Evolutionary conservation across 139 green algal genomes (phyloP).

Genomic region (Mesotaenium endlicherianum): DNA sequence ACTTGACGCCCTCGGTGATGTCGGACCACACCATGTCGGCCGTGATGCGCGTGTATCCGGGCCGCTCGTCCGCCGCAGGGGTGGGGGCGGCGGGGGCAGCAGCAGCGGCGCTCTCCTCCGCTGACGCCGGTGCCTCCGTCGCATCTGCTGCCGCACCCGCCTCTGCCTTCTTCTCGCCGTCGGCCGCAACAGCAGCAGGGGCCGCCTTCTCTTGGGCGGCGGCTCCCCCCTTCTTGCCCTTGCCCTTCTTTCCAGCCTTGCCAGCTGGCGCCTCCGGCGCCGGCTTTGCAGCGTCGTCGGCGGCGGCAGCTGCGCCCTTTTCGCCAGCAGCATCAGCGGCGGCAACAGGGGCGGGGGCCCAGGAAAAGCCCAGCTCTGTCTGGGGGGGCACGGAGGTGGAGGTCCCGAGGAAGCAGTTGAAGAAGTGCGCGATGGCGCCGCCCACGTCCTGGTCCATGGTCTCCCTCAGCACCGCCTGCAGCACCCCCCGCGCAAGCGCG

Average conservation of each 20-base stretch:
- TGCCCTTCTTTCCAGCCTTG: conserved; percentile 7
- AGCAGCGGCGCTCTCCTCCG: neutral
- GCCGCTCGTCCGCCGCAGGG: neutral
- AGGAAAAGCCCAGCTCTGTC: no score
- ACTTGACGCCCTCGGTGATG: conserved; percentile 39
- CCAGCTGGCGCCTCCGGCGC: neutral
- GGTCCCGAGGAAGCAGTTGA: conserved; percentile 53
- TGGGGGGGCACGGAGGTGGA: neutral
- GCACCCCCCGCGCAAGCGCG: no score
- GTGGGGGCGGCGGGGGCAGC: neutral
- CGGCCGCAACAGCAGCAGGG: no score
- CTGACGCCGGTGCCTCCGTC: neutral
- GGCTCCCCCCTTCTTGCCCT: neutral
- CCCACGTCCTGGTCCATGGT: conserved; percentile 40
- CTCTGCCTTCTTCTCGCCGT: conserved; percentile 11
- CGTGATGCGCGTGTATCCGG: conserved; percentile 47
- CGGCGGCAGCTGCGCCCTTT: neutral
- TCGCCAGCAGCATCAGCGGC: neutral
- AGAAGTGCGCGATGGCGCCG: conserved; percentile 47
- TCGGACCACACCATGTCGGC: conserved; percentile 46
- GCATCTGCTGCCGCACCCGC: neutral
- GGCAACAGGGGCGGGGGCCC: neutral
- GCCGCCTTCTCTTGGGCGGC: neutral
- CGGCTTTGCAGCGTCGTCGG: neutral
- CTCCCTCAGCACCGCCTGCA: conserved; percentile 44